Base-by-base conservation (phyloP, 2,329 filamentous ascomycete genomes). In the Monosporascus sp. region DNA sequence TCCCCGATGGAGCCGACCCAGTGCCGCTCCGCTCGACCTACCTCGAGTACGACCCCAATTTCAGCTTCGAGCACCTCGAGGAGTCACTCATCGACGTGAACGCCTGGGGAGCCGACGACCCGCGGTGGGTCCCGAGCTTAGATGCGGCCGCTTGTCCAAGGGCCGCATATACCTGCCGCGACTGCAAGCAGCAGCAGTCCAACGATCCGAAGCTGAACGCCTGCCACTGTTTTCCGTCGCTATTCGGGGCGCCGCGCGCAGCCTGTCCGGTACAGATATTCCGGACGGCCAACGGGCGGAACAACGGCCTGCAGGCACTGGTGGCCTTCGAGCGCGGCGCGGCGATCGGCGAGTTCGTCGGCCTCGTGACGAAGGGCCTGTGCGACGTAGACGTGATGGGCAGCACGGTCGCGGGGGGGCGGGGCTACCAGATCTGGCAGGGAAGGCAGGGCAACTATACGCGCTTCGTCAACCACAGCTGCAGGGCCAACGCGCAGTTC, bases 381-480 rank as follows among this genome's bases (percentile, higher is more conserved):
- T 65, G 72, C 7, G 75, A 77, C 54, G 66, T 78, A 14, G 80
- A 83, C 58, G 79, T 83, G 8, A 81, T 83, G 79, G 68, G 77
- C 51, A 72, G 73, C 27, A 72, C 72, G 1, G 71, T 72, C 0
- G 60, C 62, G 4, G 60, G 56, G 4, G 57, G 53, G 27, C 49
- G n/a, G 60, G 58, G 2, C 11, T 84, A 82, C 59, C 80, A 84
- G 61, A 82, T 83, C 51, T 83, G 75, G 72, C 80, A 84, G 61
- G 80, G 79, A 1, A 66, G 67, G 51, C 72, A 76, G 63, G 78
- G 80, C 3, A 83, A 83, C 60, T 81, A 78, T 57, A 83, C 80
- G 2, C 71, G 79, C 1, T 83, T 84, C 59, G 75, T 82, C 41
- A 83, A 83, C 61, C 79, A 83, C 60, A 82, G 78, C 45, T 83